Evolutionary conservation across 495 filamentous ascomycete species (phyloP).

Genomic region (Daldinia grandis): DNA sequence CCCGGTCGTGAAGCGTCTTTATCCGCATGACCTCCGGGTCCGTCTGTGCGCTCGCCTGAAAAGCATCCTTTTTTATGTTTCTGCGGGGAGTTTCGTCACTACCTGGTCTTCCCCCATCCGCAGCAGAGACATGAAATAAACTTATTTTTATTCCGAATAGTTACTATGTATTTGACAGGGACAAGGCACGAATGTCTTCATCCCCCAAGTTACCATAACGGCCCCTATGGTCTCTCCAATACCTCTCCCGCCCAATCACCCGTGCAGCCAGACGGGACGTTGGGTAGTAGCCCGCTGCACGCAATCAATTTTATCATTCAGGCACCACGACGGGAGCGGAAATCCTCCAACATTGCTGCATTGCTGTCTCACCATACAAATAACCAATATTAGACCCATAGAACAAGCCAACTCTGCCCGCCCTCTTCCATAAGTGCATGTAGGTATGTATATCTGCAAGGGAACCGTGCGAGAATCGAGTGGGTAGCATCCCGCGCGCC

Average conservation of each 20-base stretch:
- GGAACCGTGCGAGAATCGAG: constrained; percentile 22
- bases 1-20: constrained; percentile 25
- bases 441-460: not conserved
- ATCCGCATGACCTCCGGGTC: constrained; percentile 34
- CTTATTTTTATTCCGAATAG: not conserved
- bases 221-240: constrained; percentile 6
- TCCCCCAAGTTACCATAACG: not conserved
- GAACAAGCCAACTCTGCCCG: not conserved
- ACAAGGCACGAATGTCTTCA: not conserved
- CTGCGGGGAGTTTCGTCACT: constrained; percentile 5
- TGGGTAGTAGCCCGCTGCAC: constrained; percentile 36
- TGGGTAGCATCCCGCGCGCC: constrained; percentile 34
- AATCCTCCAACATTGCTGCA: constrained; percentile 21
- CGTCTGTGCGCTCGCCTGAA: constrained; percentile 23
- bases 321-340: constrained; percentile 28
- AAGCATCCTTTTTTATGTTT: constrained; percentile 17
- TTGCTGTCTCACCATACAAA: constrained; percentile 19
- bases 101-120: not conserved
- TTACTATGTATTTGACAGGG: not conserved
- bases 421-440: not conserved
- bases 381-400: constrained; percentile 10
- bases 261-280: constrained; percentile 27
- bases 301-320: constrained; percentile 35
- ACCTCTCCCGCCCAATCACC: constrained; percentile 27
- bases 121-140: constrained; percentile 3